Conservation (phyloP, 305 asterid genomes). For the Rubia balearica region DNA sequence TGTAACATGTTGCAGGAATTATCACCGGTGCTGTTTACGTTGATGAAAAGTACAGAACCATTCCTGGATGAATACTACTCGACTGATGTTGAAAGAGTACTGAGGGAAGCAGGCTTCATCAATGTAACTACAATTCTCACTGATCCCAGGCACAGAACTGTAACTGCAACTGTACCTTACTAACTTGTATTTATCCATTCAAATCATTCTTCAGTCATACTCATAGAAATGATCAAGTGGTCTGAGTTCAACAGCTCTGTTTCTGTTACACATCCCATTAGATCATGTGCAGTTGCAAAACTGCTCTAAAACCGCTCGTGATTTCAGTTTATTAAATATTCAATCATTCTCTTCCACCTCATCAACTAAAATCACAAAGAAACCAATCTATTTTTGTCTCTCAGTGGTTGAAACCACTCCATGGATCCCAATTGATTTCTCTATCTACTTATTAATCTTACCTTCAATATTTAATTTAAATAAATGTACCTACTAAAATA, state of each 20-base stretch:
- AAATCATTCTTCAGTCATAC: neutral
- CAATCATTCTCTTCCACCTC: no score
- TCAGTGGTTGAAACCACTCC: no score
- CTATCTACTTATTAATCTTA: no score
- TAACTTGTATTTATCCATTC: conserved; percentile 7
- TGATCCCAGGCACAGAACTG: conserved; percentile 83
- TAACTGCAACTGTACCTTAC: conserved; percentile 68
- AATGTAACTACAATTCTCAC: conserved; percentile 54
- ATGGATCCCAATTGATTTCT: no score
- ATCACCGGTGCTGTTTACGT: conserved; percentile 76
- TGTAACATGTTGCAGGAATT: conserved; percentile 45
- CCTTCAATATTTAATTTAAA: no score
- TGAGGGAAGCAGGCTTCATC: conserved; percentile 49
- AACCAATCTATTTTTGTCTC: no score
- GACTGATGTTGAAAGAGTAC: conserved; percentile 60
- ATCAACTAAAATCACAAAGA: no score
- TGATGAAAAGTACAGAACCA: conserved; percentile 94
- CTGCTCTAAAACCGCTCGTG: no score
- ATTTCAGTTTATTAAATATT: no score
- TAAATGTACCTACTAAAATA: no score
- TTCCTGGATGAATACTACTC: conserved; percentile 81
- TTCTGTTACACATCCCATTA: neutral
- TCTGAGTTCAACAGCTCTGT: neutral
- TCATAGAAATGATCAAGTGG: neutral
- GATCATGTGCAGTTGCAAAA: no score